Conservation (phyloP, 352 stramenopile genomes). For the Nannochloropsis limnetica region DNA sequence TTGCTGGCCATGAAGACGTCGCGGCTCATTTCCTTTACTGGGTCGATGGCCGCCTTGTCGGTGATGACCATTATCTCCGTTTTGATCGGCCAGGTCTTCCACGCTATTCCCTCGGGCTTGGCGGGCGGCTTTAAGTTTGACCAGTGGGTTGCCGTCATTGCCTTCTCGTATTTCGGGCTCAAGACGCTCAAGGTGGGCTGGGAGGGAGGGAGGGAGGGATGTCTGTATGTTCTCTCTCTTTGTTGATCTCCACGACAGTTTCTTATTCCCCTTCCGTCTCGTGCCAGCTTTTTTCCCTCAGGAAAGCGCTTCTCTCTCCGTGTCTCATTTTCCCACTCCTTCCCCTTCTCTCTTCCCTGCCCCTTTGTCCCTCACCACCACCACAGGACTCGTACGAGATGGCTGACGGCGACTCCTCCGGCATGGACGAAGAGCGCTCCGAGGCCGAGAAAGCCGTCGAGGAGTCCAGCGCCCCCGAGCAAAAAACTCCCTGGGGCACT, state of each 20-base stretch:
- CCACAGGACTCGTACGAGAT: slow-evolving; percentile 35
- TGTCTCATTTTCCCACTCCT: not conserved
- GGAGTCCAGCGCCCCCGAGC: slow-evolving; percentile 39
- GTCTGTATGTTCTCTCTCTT: too few relatives aligned
- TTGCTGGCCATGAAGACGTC: slow-evolving; percentile 92
- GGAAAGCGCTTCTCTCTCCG: not conserved
- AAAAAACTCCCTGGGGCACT: slow-evolving; percentile 47
- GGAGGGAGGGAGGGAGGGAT: not conserved
- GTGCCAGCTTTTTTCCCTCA: too few relatives aligned
- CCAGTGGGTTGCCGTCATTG: slow-evolving; percentile 65
- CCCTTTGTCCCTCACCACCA: not conserved
- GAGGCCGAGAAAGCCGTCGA: slow-evolving; percentile 53
- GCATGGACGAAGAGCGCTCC: slow-evolving; percentile 52
- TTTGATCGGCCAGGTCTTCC: slow-evolving; percentile 81
- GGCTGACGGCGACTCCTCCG: slow-evolving; percentile 46
- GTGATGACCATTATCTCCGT: slow-evolving; percentile 96
- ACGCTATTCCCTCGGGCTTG: slow-evolving; percentile 61
- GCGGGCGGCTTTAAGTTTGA: slow-evolving; percentile 63
- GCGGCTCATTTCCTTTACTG: slow-evolving; percentile 84
- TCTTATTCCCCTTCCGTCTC: too few relatives aligned
- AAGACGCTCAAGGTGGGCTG: slow-evolving; percentile 60
- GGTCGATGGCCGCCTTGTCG: slow-evolving; percentile 81
- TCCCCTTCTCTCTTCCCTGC: not conserved
- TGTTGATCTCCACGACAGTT: too few relatives aligned
- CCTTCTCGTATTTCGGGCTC: slow-evolving; percentile 73